Evolutionary conservation across 2,329 filamentous ascomycete genomes (phyloP).

Genomic region (Aureobasidium mangrovei): DNA sequence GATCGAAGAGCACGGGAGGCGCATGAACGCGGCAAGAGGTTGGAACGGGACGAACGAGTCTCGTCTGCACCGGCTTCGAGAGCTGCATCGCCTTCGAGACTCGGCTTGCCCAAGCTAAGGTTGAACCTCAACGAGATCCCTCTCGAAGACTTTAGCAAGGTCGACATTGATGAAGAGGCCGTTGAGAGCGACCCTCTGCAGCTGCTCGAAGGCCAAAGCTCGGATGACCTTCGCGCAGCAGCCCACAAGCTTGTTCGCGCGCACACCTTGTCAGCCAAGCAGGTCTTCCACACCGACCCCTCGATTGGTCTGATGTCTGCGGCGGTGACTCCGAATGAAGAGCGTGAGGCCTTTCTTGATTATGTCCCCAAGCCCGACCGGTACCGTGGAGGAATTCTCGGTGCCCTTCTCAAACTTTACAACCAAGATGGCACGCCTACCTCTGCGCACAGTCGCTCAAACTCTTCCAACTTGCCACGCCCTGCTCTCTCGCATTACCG

Average conservation of each 20-base stretch:
- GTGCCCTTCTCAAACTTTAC: slow-evolving; percentile 63
- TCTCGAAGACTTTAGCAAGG: slow-evolving; percentile 19
- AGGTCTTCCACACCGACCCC: slow-evolving; percentile 18
- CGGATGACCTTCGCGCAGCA: slow-evolving; percentile 25
- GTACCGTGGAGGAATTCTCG: slow-evolving; percentile 65
- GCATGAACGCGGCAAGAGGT: slow-evolving; percentile 27
- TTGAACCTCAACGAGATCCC: slow-evolving; percentile 22
- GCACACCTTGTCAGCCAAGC: slow-evolving; percentile 26
- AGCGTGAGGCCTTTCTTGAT: slow-evolving; percentile 46
- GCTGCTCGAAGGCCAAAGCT: slow-evolving; percentile 14
- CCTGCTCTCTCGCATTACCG: slow-evolving; percentile 11
- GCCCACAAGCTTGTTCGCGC: slow-evolving; percentile 37
- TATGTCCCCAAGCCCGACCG: slow-evolving; percentile 59
- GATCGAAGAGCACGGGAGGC: slow-evolving; percentile 23
- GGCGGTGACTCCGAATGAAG: slow-evolving; percentile 39
- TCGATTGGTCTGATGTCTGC: slow-evolving; percentile 33
- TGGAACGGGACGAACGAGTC: slow-evolving; percentile 24
- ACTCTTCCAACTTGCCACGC: slow-evolving; percentile 13
- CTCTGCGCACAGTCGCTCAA: background rate
- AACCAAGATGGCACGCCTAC: slow-evolving; percentile 28
- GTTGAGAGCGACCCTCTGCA: slow-evolving; percentile 23
- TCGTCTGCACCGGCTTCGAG: slow-evolving; percentile 25
- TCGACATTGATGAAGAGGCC: slow-evolving; percentile 19
- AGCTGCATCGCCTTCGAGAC: slow-evolving; percentile 20
- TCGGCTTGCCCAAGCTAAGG: slow-evolving; percentile 13